Base-by-base conservation (phyloP, 345 rosid genomes). In the Salix suchowensis region DNA sequence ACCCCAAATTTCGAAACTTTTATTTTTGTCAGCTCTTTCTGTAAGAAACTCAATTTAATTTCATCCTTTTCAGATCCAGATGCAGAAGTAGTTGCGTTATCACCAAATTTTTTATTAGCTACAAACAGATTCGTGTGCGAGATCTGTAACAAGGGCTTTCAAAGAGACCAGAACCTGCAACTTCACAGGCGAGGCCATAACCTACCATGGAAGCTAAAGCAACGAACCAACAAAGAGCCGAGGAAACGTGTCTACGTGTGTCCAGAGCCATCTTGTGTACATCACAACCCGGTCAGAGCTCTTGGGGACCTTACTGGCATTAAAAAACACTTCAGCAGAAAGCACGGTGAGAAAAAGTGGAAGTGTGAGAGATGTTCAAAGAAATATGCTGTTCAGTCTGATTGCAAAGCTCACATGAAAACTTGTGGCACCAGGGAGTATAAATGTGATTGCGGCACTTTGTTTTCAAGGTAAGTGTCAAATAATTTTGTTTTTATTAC, bases 241-340 rank as follows among this genome's bases (percentile, higher is more conserved):
- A 82, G 88, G 16, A 91, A 88, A 82, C 82, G 89, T 40, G 97
- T 91, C 28, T 91, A 89, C 79, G 91, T 91, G 26, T 91, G 96
- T 78, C 96, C 96, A 1, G 96, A 91, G 78, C 67, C 88, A 36
- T 70, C 86, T 19, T 91, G 96, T 70, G 91, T 90, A 18, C 97
- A 91, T 81, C 91, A 91, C 77, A 83, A 78, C 76, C 90, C 94
- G 2, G 74, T 87, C 46, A 81, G 97, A 72, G 97, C 97, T 18
- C 91, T 91, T 21, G 97, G 97, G 40, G 97, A 91, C 77, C 91
- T 91, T 52, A 91, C 94, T n/a, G 97, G 94, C 11, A 90, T 91
- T 77, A 91, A 91, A 83, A 91, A 91, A 75, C 96, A 91, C 84
- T 91, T 87, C 74, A 84, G 85, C 79, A 82, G 96, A 74, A 91